A percentile compares a stretch with the other conserved stretches of the same genome.
Conservation (phyloP, 805 yeast species). For the Cyberlindnera nakhonratchasimensis region DNA sequence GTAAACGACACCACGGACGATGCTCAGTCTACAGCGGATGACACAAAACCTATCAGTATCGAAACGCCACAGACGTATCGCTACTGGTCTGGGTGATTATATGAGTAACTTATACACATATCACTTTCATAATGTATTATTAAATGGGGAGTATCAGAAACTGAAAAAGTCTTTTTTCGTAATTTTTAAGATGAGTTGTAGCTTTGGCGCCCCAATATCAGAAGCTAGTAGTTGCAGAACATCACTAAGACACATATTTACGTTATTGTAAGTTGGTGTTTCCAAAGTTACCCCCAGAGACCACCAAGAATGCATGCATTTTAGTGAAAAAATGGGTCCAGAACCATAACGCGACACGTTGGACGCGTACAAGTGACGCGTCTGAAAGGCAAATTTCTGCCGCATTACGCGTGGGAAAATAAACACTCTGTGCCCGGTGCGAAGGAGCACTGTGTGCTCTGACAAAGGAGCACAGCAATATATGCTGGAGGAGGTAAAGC, state of each 20-base stretch:
- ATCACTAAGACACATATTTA: no score
- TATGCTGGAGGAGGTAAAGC: no score
- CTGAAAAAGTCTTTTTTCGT: no score
- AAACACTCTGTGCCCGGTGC: no score
- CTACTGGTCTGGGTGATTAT: constrained; percentile 53
- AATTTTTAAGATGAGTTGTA: not conserved
- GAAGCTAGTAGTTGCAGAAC: no score
- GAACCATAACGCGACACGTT: not conserved
- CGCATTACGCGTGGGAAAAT: not conserved
- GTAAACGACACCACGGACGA: constrained; percentile 20
- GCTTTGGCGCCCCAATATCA: no score
- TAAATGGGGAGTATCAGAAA: not conserved
- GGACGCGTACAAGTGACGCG: constrained; percentile 7
- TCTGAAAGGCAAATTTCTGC: constrained; percentile 2
- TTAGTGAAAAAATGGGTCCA: not conserved
- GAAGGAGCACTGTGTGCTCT: no score
- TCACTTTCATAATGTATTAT: not conserved
- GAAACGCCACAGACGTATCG: constrained; percentile 62
- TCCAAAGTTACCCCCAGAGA: no score
- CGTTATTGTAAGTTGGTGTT: no score
- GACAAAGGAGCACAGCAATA: no score
- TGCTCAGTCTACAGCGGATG: constrained; percentile 30
- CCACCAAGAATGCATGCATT: no score
- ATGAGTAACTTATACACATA: not conserved
- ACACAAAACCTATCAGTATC: constrained; percentile 52